Base-by-base conservation (phyloP, 495 filamentous ascomycete species). In the Aspergillus bridgeri region DNA sequence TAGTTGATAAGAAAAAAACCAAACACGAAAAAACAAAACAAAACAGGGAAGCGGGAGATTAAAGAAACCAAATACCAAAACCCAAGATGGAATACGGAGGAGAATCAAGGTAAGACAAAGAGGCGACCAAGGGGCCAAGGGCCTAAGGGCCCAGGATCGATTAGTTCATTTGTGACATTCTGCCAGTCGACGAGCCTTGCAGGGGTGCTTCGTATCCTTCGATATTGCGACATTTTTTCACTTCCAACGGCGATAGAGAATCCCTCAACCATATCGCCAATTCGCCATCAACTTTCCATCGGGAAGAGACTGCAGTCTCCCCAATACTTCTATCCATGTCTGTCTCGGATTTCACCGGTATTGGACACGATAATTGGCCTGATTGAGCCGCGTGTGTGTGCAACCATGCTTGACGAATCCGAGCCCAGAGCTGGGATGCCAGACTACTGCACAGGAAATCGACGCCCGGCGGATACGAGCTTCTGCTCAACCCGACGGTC, bases 301-400 rank as follows among this genome's bases (percentile, higher is more conserved):
- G 33, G 33, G 33, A 15, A 15, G 1, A 38, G 13, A 38, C 3
- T 38, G 33, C 13, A 38, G 17, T 13, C 33, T 15, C 33, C 7
- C 17, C 33, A 38, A 38, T n/a, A n/a, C n/a, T n/a, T n/a, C n/a
- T n/a, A 29, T 38, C 13, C 33, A 15, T 38, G 33, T 38, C 11
- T 38, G 11, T 53, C 44, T 60, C 58, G 58, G 58, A 60, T 61
- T 61, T 61, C 54, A 46, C 54, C 56, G 51, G 47, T 48, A 47
- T 60, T 38, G 52, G 45, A 27, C 19, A 17, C n/a, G 13, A 47
- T 54, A n/a, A 23, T 17, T 11, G 17, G 23, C 52, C 22, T 46
- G 13, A 38, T 60, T 60, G 48, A 60, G 58, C 58, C 58, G 58
- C 58, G 46, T 29, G 25, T 46, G 53, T 57, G 38, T 61, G 24